Evolutionary conservation across 345 rosid species (phyloP), one percentile per base, ranked within the genome.

Genomic region (Camelina laxa): DNA sequence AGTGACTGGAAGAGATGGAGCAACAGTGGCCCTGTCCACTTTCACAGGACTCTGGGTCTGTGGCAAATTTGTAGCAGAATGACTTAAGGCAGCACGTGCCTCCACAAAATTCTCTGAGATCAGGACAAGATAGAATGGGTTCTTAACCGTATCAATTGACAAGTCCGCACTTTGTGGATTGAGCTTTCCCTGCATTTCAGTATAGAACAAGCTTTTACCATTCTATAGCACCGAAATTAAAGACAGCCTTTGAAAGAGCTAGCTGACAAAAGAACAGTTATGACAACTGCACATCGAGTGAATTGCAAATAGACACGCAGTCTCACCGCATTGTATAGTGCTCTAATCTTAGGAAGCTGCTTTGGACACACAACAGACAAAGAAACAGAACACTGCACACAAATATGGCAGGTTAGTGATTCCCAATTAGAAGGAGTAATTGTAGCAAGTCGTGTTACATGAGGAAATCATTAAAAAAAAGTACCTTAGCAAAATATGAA

Each of bases 81-180:
- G 84, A 82, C 92, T 89, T 73, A 95, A 85, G 82, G 97, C 90
- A 78, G 90, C 83, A 76, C 90, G 84, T 54, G 98, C 99, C 85
- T 91, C 98, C 86, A 87, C 80, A 82, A 95, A 95, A 69, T 82
- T 88, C 69, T 90, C 97, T 14, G 99, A 88, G 79, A 95, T 89
- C 44, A 95, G 82, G 75, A 89, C 85, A 81, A 95, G 98, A 82
- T 79, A 88, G 56, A 87, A 91, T 61, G 96, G 76, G 69, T 88
- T 92, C 84, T 87, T 89, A 56, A 69, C 75, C 47, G 78, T 80
- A 80, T 92, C 96, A 74, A 90, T 72, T 16, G 84, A 78, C 76
- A 92, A 87, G 83, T 95, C 99, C 21, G 75, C 84, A 61, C 83
- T 82, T 78, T 85, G 82, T 35, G 85, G 81, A 73, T 80, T 88